Base-by-base conservation (phyloP, 495 filamentous ascomycete species). In the Neurospora pannonica region DNA sequence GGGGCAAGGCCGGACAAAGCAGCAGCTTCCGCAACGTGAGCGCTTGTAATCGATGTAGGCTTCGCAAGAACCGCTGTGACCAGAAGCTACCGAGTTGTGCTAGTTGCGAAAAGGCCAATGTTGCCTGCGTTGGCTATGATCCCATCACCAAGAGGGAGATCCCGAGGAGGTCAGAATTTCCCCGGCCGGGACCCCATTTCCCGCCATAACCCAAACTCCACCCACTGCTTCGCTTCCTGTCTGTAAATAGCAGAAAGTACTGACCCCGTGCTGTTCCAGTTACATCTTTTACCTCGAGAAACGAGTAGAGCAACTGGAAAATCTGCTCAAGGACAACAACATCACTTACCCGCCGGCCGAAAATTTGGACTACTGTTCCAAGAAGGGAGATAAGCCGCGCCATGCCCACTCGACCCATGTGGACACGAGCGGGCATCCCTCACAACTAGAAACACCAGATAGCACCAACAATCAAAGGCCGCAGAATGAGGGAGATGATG, bases 251-350 rank as follows among this genome's bases (percentile, higher is more conserved):
- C 72, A 34, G 71, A 38, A 43, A 71, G 38, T 71, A 71, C 80
- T 82, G 72, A 81, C 15, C 17, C 10, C 54, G 24, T 31, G 28
- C 28, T 67, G 71, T 38, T 31, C 72, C 73, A 97, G 94, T 77
- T 98, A 98, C 84, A 94, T 98, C 38, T 97, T 92, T 83, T 97
- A 97, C 78, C 89, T 98, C 40, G 95, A 98, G 83, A 92, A 91
- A 54, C 88, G 95, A 71, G 89, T 97, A 43, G 87, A 89, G 48
- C 93, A 95, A 80, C 87, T 98, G 13, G 95, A 98, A 81, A 86
- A 86, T n/a, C 84, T 95, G 71, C 85, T 97, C 72, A 83, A 87
- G 54, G 87, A 89, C 17, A 90, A 94, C 76, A 84, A 88, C 46
- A 89, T 98, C 73, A 77, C 89, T 24, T 95, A 92, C 76, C 90